These are phyloP conservation scores for Lathyrus sativus DNA, from an alignment of 306 rosid genomes.

Conservation along the genomic window DNA sequence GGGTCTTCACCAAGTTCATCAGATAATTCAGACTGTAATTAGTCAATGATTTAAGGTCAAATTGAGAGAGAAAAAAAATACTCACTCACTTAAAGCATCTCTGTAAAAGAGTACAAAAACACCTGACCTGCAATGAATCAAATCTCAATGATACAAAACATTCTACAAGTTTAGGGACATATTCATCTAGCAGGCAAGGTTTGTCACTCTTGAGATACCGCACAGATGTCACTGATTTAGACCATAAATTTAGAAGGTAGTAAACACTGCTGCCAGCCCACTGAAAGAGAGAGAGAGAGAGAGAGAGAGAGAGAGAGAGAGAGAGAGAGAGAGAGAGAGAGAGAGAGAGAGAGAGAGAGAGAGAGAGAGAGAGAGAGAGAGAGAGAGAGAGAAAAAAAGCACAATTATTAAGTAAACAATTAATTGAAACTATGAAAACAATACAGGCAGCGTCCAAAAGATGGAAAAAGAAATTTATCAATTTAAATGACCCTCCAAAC, in stretches of 20 bases:
- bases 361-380: conserved; percentile 27
- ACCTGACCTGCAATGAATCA: conserved; percentile 51
- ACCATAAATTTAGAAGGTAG: conserved; percentile 54
- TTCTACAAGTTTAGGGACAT: conserved; percentile 52
- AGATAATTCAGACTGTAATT: conserved; percentile 45
- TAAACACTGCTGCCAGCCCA: conserved; percentile 59
- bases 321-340: conserved; percentile 28
- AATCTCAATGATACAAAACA: conserved; percentile 54
- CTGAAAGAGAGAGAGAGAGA: conserved; percentile 32
- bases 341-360: background rate
- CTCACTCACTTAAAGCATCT: background rate
- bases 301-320: conserved; percentile 16
- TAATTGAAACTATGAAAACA: background rate
- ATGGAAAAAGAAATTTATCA: background rate
- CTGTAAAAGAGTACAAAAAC: conserved; percentile 11
- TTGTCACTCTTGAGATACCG: conserved; percentile 51
- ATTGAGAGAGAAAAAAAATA: conserved; percentile 7
- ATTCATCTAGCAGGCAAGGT: conserved; percentile 48
- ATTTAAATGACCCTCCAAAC: conserved; percentile 9
- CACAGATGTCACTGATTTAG: conserved; percentile 46
- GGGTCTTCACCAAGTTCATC: conserved; percentile 53
- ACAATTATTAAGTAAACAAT: conserved; percentile 11
- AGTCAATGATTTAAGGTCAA: conserved; percentile 3
- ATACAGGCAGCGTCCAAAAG: background rate
- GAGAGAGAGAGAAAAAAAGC: conserved; percentile 1